Base-by-base conservation (phyloP, 1,284 basidiomycete species). In the Lentinula novae-zelandiae region DNA sequence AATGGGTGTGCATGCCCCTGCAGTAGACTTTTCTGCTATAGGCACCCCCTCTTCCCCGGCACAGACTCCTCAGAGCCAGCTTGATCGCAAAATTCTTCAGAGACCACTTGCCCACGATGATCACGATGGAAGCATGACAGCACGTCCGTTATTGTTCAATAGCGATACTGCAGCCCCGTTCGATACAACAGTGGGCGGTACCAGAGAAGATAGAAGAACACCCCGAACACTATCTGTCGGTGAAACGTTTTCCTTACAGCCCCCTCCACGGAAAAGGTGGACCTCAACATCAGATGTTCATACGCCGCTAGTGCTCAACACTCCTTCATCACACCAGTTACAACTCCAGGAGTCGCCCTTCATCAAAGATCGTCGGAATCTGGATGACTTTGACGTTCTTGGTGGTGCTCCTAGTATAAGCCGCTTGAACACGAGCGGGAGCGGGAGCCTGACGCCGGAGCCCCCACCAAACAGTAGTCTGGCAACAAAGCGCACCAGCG, bases 241-340 rank as follows among this genome's bases (percentile, higher is more conserved):
- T 13, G 73, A 53, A n/a, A 22, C 81, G 0, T 67, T 79, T 56
- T 82, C 85, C 15, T 75, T 89, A 55, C 85, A 87, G 53, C 88
- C 87, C 2, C 86, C 86, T 48, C 85, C 87, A 0, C 80, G 83
- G 53, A 85, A 82, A 65, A 78, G 81, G 13, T 83, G 82, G 77
- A 78, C 79, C 40, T 73, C 78, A n/a, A 64, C 69, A 12, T 48
- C 53, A 12, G 52, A 48, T 22, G 12, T 27, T 5, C 38, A 44
- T 6, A 31, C 50, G 5, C 33, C 55, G n/a, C 40, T 22, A 31
- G 34, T 57, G 20, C 27, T 42, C 8, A 50, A 34, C 27, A 56
- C 46, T 31, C 49, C 38, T 54, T 48, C 46, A 31, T 60, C 52
- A 44, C 61, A 22, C 17, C 34, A 33, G 12, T n/a, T 33, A 12